Conservation (phyloP, 805 yeast species). For the Teunomyces tritomae region DNA sequence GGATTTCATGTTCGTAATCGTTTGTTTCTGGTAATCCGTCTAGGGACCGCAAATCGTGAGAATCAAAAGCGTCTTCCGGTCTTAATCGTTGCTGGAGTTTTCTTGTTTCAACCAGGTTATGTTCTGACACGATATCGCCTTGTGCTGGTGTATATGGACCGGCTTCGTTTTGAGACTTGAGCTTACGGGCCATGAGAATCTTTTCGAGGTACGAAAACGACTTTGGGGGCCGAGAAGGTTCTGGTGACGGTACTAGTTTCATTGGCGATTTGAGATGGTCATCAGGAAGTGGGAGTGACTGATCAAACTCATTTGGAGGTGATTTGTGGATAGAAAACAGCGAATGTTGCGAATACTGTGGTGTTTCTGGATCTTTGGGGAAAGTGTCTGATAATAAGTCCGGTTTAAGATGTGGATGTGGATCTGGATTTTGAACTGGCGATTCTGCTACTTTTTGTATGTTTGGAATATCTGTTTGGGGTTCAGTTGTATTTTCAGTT, state of each 20-base stretch:
- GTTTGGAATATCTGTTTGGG: slow-evolving; percentile 7
- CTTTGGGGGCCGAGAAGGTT: slow-evolving; percentile 1
- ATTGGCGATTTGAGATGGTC: neutral
- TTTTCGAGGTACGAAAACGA: slow-evolving; percentile 13
- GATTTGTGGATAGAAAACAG: neutral
- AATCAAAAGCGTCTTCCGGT: neutral
- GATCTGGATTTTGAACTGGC: too few relatives aligned
- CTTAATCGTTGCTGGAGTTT: neutral
- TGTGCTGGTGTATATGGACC: neutral
- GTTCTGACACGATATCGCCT: neutral
- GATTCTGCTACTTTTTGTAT: neutral
- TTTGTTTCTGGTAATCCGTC: too few relatives aligned
- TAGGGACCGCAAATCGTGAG: neutral
- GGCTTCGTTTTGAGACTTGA: neutral
- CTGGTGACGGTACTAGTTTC: neutral
- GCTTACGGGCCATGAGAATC: slow-evolving; percentile 7
- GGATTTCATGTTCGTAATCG: too few relatives aligned
- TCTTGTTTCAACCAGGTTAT: neutral
- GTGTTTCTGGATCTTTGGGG: neutral
- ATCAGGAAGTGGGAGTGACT: slow-evolving; percentile 1
- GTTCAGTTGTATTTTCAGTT: slow-evolving; percentile 7
- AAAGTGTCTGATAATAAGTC: too few relatives aligned
- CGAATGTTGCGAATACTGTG: neutral
- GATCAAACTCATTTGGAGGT: slow-evolving; percentile 4
- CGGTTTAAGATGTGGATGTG: too few relatives aligned